Percentiles rank a stretch among this genome's conserved stretches.
These are phyloP conservation scores for Lophiostoma macrostomum DNA, from an alignment of 495 filamentous ascomycete genomes.

Conservation along the genomic window DNA sequence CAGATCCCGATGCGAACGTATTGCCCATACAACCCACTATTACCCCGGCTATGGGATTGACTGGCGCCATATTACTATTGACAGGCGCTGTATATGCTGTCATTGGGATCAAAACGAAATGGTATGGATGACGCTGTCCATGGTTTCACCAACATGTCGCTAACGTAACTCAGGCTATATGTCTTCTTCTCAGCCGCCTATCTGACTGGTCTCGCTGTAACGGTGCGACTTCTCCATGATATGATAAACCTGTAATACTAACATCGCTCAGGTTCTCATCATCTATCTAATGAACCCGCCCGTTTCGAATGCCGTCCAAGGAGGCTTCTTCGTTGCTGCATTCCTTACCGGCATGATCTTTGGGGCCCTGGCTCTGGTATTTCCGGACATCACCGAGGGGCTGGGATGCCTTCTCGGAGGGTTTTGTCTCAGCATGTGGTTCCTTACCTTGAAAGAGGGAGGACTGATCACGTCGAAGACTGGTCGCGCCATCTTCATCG, in stretches of 20 bases:
- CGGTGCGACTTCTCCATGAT: slow-evolving; percentile 44
- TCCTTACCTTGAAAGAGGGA: slow-evolving; percentile 72
- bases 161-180: slow-evolving; percentile 51
- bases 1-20: neutral
- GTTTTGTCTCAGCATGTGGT: slow-evolving; percentile 85
- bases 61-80: slow-evolving; percentile 71
- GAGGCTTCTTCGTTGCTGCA: slow-evolving; percentile 81
- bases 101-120: slow-evolving; percentile 80
- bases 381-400: slow-evolving; percentile 82
- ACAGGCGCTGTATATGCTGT: slow-evolving; percentile 67
- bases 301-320: slow-evolving; percentile 71
- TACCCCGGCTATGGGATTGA: slow-evolving; percentile 75
- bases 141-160: neutral
- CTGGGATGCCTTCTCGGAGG: slow-evolving; percentile 85
- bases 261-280: slow-evolving; percentile 68
- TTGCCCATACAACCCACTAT: slow-evolving; percentile 72
- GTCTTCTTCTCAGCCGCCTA: slow-evolving; percentile 78
- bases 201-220: slow-evolving; percentile 67
- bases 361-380: slow-evolving; percentile 71
- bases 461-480: slow-evolving; percentile 62
- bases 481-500: slow-evolving; percentile 72
- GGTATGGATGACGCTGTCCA: slow-evolving; percentile 41
- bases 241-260: too few relatives aligned
- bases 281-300: slow-evolving; percentile 87
- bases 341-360: slow-evolving; percentile 72